Percentiles rank a stretch among this genome's conserved stretches.
Conservation (phyloP, 176 grass and related monocot species). For the Lolium rigidum region DNA sequence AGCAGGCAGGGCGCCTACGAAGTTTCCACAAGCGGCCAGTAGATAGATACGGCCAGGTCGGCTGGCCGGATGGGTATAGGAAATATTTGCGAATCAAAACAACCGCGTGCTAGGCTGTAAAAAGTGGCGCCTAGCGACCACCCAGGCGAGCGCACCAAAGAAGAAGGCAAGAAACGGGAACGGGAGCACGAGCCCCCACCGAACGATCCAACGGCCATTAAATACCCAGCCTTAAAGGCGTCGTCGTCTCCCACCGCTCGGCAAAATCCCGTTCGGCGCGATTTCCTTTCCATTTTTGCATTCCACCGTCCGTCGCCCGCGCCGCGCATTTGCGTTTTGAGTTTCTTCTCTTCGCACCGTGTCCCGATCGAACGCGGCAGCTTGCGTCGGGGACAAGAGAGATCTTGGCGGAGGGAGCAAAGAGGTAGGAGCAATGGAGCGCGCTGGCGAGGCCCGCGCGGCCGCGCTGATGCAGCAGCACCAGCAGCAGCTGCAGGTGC, state of each 20-base stretch:
- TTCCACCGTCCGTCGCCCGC: background rate
- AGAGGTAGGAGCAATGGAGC: conserved; percentile 44
- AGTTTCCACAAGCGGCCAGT: conserved; percentile 1
- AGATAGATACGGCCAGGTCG: background rate
- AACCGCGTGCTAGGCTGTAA: conserved; percentile 29
- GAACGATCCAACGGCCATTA: conserved; percentile 43
- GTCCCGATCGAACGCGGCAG: background rate
- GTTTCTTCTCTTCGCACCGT: too few species aligned
- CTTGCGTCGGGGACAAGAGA: too few species aligned
- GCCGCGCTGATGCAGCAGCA: conserved; percentile 56
- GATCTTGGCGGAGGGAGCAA: background rate
- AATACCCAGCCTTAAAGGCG: conserved; percentile 43
- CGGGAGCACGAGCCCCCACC: background rate
- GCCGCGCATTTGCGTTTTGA: background rate
- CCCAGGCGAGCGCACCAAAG: conserved; percentile 41
- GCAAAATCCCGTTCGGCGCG: background rate
- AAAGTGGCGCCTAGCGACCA: conserved; percentile 14
- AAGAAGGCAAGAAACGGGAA: background rate
- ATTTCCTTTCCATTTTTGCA: background rate
- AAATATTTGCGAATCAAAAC: background rate
- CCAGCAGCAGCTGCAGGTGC: conserved; percentile 21
- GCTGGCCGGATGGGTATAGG: background rate
- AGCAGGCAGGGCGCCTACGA: background rate
- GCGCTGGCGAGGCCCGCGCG: conserved; percentile 49
- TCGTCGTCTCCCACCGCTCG: conserved; percentile 23